Base-by-base conservation (phyloP, 805 yeast species). In the Nakazawaea ambrosiae region DNA sequence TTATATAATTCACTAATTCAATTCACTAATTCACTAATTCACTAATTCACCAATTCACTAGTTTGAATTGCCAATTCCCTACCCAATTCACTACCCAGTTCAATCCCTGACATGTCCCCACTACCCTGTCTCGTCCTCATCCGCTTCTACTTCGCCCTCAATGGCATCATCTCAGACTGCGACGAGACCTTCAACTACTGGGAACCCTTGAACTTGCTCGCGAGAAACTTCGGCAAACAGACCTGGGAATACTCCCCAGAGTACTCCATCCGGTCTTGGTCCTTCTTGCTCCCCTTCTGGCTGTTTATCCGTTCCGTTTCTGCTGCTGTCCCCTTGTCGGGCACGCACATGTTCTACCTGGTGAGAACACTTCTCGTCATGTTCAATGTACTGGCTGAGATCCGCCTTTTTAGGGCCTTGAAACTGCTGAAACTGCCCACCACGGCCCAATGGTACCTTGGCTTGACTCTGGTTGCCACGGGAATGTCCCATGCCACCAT, bases 181-280 rank as follows among this genome's bases (percentile, higher is more conserved):
- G 97, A 90, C 57, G 97, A 90, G 57, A 74, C 79, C 17, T 90
- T 75, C 70, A 90, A 90, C 54, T 90, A 85, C 60, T 88, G 96
- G 90, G 97, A 90, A 46, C 96, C 97, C 1, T 63, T 90, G 41
- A 89, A 90, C 54, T 66, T 81, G 36, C 47, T 89, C 25, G 58
- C 81, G 1, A 70, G 95, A 46, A 82, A 81, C 2, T 86, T 87
- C 55, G 97, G 97, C 2, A 83, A 88, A 49, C 88, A 88, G 57
- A 89, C 97, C 0, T 89, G 97, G 97, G 97, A 89, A 53, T 90
- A 89, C 55, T 85, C 96, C 0, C 96, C 97, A 0, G 82, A 71
- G 37, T 86, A 74, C 50, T 86, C 95, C 14, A 85, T 89, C 38
- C 62, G 97, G 46, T 85, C 96, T 2, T 90, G 92, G 78, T 70